Conservation (phyloP, 2,329 filamentous ascomycete genomes). For the Hymenoscyphus fructigenus region DNA sequence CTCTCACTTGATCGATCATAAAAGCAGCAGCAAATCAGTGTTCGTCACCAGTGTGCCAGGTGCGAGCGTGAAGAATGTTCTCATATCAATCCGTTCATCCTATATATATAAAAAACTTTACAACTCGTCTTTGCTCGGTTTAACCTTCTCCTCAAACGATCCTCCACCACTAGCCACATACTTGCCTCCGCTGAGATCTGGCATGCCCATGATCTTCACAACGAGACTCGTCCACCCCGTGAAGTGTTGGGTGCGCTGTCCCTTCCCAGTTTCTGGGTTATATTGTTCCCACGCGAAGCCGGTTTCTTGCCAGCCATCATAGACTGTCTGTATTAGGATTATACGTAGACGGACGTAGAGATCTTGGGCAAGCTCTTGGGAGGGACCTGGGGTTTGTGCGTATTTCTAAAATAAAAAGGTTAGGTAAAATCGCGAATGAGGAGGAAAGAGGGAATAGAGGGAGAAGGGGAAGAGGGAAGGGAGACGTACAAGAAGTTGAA, state of each 20-base stretch:
- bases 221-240: constrained; percentile 99
- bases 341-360: constrained; percentile 75
- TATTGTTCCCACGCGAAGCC: constrained; percentile 99
- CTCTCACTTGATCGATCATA: no score
- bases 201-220: constrained; percentile 96
- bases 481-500: constrained; percentile 68
- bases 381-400: constrained; percentile 59
- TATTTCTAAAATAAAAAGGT: constrained; percentile 65
- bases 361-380: constrained; percentile 64
- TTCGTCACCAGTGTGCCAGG: no score
- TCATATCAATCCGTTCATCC: no score
- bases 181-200: constrained; percentile 49
- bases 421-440: not conserved
- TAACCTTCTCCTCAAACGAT: not conserved
- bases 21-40: no score
- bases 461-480: constrained; percentile 28
- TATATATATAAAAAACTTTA: constrained; percentile 9
- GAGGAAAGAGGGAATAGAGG: not conserved
- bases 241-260: constrained; percentile 97
- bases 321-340: constrained; percentile 88
- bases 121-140: constrained; percentile 28
- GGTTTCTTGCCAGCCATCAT: constrained; percentile 81
- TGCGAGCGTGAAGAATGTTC: no score
- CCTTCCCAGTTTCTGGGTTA: constrained; percentile 84
- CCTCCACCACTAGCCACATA: constrained; percentile 17